phyloP scores from a whole-genome alignment of 1,284 basidiomycete species.

The Cutaneotrichosporon sp. region DNA sequence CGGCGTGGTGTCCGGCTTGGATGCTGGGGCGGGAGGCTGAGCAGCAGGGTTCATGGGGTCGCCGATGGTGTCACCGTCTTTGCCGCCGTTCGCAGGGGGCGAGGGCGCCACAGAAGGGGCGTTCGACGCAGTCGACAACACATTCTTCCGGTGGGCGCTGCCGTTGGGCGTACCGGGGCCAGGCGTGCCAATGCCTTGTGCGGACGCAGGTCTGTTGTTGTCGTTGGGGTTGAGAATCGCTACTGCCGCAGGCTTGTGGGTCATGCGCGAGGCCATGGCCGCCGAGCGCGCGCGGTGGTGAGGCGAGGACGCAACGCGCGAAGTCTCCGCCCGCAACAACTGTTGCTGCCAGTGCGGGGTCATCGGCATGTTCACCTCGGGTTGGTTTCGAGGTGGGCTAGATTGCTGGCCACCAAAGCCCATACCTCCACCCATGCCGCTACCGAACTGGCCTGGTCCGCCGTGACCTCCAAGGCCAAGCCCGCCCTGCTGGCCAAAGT shows the following conservation, averaged over 20 bases:
- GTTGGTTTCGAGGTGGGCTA: constrained; percentile 37
- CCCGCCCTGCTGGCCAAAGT: constrained; percentile 26
- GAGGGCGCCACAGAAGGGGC: constrained; percentile 19
- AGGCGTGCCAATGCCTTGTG: constrained; percentile 4
- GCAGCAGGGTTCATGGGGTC: constrained; percentile 36
- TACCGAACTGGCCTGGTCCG: constrained; percentile 20
- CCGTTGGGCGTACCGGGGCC: constrained; percentile 42
- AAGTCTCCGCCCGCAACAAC: constrained; percentile 46
- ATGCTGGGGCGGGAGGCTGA: constrained; percentile 29
- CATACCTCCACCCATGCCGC: constrained; percentile 26
- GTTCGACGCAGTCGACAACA: constrained; percentile 27
- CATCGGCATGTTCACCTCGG: constrained; percentile 35
- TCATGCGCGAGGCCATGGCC: constrained; percentile 54
- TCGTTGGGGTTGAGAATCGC: constrained; percentile 49
- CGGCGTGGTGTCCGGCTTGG: constrained; percentile 33
- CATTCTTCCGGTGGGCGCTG: constrained; percentile 43
- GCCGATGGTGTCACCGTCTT: constrained; percentile 6
- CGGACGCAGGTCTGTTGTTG: constrained; percentile 19
- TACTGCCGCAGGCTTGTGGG: constrained; percentile 50
- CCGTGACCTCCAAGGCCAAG: constrained; percentile 18
- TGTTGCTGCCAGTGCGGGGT: constrained; percentile 49
- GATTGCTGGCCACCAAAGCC: constrained; percentile 21
- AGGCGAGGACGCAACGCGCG: constrained; percentile 52
- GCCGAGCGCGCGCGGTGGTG: constrained; percentile 57
- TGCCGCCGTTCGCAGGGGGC: constrained; percentile 10